A percentile compares a stretch with the other conserved stretches of the same genome.
Conservation (phyloP, 345 rosid species). For the Acer saccharum region DNA sequence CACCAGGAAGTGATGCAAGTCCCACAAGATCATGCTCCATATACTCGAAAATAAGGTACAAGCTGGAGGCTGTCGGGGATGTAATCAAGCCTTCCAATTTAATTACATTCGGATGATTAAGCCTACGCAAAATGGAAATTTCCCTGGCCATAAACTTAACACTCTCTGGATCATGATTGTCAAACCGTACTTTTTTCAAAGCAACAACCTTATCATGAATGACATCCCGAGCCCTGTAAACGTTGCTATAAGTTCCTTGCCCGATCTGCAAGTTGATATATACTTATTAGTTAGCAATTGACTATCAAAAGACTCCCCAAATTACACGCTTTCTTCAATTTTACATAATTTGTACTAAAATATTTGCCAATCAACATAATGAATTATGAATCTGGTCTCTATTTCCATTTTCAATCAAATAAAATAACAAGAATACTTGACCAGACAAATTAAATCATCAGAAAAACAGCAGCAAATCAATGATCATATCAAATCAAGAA, state of each 20-base stretch:
- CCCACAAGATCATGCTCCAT: slow-evolving; percentile 99
- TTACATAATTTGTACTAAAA: not conserved
- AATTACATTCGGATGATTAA: slow-evolving; percentile 91
- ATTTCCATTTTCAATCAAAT: slow-evolving; percentile 3
- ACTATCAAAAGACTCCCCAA: not conserved
- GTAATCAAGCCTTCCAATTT: slow-evolving; percentile 92
- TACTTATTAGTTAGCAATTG: no score
- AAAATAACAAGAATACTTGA: not conserved
- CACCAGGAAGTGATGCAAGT: slow-evolving; percentile 78
- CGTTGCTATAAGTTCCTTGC: slow-evolving; percentile 94
- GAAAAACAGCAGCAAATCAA: not conserved
- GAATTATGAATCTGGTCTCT: slow-evolving; percentile 7
- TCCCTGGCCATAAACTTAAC: slow-evolving; percentile 95
- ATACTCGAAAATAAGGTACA: slow-evolving; percentile 92
- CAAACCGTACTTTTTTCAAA: slow-evolving; percentile 82
- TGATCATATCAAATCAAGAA: slow-evolving; percentile 18
- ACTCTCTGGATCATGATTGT: slow-evolving; percentile 77
- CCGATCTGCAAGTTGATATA: slow-evolving; percentile 73
- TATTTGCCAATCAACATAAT: not conserved
- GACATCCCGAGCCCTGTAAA: slow-evolving; percentile 85
- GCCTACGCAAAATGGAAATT: slow-evolving; percentile 73
- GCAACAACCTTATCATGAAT: slow-evolving; percentile 72
- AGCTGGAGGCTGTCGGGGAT: slow-evolving; percentile 66
- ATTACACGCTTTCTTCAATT: not conserved
- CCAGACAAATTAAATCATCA: not conserved